These are phyloP conservation scores for Prunus armeniaca DNA, from an alignment of 306 rosid species.

Conservation along the genomic window DNA sequence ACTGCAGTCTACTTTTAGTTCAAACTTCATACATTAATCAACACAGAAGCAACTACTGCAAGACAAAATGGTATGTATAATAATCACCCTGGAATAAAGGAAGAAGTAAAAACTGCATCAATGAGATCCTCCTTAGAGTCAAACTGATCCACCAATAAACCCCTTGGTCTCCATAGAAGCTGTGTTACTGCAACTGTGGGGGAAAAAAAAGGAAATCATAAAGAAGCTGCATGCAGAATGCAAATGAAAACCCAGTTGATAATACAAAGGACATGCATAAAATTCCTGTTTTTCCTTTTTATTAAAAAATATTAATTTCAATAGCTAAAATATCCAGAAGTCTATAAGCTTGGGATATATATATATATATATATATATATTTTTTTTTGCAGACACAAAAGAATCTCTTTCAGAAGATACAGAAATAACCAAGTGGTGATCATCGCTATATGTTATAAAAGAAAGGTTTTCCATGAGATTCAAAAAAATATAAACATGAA, in stretches of 20 bases:
- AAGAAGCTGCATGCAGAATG: too few species aligned
- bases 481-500: not conserved
- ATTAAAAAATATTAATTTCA: too few species aligned
- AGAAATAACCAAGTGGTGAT: not conserved
- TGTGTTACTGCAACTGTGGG: constrained; percentile 88
- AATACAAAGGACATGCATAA: too few species aligned
- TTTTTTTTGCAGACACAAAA: not conserved
- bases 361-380: too few species aligned
- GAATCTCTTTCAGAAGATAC: not conserved
- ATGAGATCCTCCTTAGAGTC: constrained; percentile 98
- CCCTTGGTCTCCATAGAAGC: constrained; percentile 91
- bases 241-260: too few species aligned
- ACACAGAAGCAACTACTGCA: constrained; percentile 15
- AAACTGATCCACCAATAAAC: constrained; percentile 87
- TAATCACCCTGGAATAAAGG: constrained; percentile 97
- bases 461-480: not conserved
- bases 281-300: too few species aligned
- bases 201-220: too few species aligned
- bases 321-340: not conserved
- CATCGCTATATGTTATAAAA: not conserved
- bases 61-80: constrained; percentile 25
- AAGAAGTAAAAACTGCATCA: constrained; percentile 91
- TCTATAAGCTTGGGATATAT: not conserved
- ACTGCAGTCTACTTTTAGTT: constrained; percentile 16
- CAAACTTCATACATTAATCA: not conserved